A percentile compares a stretch with the other conserved stretches of the same genome.
Conservation (phyloP, 2,329 filamentous ascomycete species). For the Rugonectria rugulosa region DNA sequence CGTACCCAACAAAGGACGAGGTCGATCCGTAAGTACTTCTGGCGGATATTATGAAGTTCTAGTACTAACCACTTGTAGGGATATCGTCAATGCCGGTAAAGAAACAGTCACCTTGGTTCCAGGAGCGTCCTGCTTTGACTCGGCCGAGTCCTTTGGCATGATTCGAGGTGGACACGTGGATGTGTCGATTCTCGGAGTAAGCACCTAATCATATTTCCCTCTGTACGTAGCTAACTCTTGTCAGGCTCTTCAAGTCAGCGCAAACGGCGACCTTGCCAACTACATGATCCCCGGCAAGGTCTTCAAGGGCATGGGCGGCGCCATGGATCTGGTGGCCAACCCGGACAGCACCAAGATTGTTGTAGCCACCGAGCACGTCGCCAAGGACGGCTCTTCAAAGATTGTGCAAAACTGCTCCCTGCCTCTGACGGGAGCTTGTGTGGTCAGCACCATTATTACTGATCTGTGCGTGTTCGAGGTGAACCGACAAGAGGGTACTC, state of each 20-base stretch:
- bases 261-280: constrained; percentile 81
- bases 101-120: constrained; percentile 84
- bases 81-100: constrained; percentile 87
- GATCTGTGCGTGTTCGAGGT: constrained; percentile 79
- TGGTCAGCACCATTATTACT: constrained; percentile 77
- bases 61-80: constrained; percentile 46
- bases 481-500: constrained; percentile 64
- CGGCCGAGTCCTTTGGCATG: constrained; percentile 85
- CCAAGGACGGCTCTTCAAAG: constrained; percentile 73
- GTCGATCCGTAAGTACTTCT: constrained; percentile 65
- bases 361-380: constrained; percentile 73
- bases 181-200: constrained; percentile 78
- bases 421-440: constrained; percentile 70
- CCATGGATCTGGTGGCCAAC: constrained; percentile 77
- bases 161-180: constrained; percentile 86
- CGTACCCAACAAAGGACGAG: constrained; percentile 76
- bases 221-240: background rate
- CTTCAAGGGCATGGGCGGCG: constrained; percentile 86
- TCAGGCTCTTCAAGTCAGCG: constrained; percentile 77
- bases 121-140: constrained; percentile 80
- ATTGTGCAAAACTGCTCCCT: constrained; percentile 69
- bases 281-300: constrained; percentile 92
- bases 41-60: background rate
- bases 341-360: constrained; percentile 77
- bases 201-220: constrained; percentile 20